A percentile compares a stretch with the other conserved stretches of the same genome.
Evolutionary conservation across 257 asterid genomes (phyloP).

Genomic region (Gentiana straminea): DNA sequence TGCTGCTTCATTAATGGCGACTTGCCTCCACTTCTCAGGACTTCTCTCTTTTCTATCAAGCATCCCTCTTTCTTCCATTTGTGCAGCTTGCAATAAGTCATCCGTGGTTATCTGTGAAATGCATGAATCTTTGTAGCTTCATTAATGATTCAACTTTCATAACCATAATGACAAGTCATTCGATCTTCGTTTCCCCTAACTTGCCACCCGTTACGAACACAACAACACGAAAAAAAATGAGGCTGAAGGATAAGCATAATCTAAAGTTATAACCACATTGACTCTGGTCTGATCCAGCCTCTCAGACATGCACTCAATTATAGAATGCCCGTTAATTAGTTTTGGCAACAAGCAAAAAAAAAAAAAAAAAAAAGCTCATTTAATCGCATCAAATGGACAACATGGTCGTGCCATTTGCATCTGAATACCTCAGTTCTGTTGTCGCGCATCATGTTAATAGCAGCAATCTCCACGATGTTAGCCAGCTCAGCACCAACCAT

Average conservation of each 20-base stretch:
- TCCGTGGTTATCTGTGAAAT: conserved; percentile 79
- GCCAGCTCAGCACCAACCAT: conserved; percentile 99
- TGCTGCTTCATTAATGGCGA: conserved; percentile 88
- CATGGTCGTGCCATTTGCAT: too few species aligned
- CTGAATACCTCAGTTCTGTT: conserved; percentile 70
- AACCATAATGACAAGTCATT: neutral
- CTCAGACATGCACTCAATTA: too few species aligned
- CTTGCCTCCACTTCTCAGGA: conserved; percentile 85
- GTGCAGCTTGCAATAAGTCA: conserved; percentile 96
- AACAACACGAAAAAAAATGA: neutral
- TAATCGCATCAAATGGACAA: too few species aligned
- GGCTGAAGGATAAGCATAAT: neutral
- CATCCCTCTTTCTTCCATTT: conserved; percentile 93
- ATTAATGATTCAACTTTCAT: neutral
- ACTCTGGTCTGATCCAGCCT: too few species aligned
- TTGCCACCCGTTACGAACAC: neutral
- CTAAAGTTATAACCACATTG: too few species aligned
- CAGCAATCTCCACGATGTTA: conserved; percentile 91
- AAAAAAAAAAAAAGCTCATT: too few species aligned
- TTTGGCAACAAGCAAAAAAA: too few species aligned
- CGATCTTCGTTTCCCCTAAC: neutral
- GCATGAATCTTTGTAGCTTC: conserved; percentile 3
- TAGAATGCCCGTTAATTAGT: too few species aligned
- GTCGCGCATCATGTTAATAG: conserved; percentile 91
- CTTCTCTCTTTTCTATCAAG: conserved; percentile 86